A percentile compares a stretch with the other conserved stretches of the same genome.
Evolutionary conservation across 2,329 filamentous ascomycete species (phyloP).

Genomic region (Fusarium sterilihyphosum): DNA sequence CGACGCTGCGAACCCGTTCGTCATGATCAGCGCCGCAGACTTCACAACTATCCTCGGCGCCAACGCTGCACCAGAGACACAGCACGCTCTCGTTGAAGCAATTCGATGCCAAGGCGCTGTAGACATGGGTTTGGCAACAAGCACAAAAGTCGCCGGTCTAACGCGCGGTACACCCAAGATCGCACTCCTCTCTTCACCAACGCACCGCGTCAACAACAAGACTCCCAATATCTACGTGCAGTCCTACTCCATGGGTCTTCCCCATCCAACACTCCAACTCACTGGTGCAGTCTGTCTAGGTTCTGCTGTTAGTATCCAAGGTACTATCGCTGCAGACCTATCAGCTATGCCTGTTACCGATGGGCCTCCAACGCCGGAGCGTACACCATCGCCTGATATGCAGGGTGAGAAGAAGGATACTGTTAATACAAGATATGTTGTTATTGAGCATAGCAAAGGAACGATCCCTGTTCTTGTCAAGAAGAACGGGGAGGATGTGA

Average conservation of each 20-base stretch:
- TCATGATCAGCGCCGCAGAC: conserved; percentile 57
- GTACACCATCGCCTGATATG: conserved; percentile 31
- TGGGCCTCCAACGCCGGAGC: conserved; percentile 18
- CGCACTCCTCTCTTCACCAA: conserved; percentile 55
- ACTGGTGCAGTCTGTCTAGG: conserved; percentile 61
- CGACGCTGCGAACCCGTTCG: conserved; percentile 52
- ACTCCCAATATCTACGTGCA: conserved; percentile 53
- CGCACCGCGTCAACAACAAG: background rate
- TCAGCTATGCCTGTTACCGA: background rate
- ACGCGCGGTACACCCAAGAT: conserved; percentile 62
- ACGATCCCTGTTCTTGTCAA: conserved; percentile 34
- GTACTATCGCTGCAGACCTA: conserved; percentile 51
- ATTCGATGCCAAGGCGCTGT: conserved; percentile 65
- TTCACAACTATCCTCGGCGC: conserved; percentile 33
- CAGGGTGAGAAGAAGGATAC: background rate
- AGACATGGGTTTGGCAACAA: conserved; percentile 64
- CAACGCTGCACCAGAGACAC: background rate
- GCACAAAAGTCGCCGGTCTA: conserved; percentile 47
- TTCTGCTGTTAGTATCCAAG: conserved; percentile 53
- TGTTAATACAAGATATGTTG: background rate
- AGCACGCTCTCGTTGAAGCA: conserved; percentile 52
- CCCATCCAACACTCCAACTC: conserved; percentile 62
- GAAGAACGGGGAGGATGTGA: conserved; percentile 14
- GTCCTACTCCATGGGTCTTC: conserved; percentile 61
- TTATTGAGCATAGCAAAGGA: conserved; percentile 45